Base-by-base conservation (phyloP, 2,329 filamentous ascomycete species). In the Aspergillus udagawae region DNA sequence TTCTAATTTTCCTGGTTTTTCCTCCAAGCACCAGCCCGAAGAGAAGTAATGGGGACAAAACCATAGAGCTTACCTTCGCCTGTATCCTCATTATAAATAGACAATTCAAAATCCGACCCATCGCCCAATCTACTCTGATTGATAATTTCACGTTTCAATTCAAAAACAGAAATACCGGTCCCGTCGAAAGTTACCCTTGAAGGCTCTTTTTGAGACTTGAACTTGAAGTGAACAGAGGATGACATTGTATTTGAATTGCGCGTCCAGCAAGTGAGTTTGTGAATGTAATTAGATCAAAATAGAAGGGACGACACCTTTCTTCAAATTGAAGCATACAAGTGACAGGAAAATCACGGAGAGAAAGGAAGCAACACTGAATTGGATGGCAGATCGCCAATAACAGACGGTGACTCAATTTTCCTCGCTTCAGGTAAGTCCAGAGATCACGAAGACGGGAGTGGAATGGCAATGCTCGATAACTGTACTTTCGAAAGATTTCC, bases 141-240 rank as follows among this genome's bases (percentile, higher is more conserved):
- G 80, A 99, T 99, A 71, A 99, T 99, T 79, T 97, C 94, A 80
- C 93, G 90, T 80, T 99, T 99, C 72, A 99, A 83, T 74, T 99
- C 95, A 78, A 97, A 99, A 63, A 97, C 94, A 60, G 93, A 96
- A 72, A 97, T 96, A 76, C 91, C 91, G 68, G 93, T 97, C 72
- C 94, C 94, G 77, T 99, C 93, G 76, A 99, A 97, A 71, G 92
- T 90, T 69, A 99, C 92, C 71, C 92, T 87, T 57, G 91, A 91
- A 59, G 92, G 91, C 73, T 97, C 94, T 80, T 92, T 97, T 74
- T 95, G 92, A 67, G 93, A 97, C 80, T 97, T 97, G 87, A 99
- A 99, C 80, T 96, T 96, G 90, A 97, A 99, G 79, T 97, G 97
- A 72, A 99, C 94, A 65, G 92, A 97, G 56, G 94, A 96, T 73